Conservation (phyloP, 352 stramenopile species). For the Phytophthora agathidicida region DNA sequence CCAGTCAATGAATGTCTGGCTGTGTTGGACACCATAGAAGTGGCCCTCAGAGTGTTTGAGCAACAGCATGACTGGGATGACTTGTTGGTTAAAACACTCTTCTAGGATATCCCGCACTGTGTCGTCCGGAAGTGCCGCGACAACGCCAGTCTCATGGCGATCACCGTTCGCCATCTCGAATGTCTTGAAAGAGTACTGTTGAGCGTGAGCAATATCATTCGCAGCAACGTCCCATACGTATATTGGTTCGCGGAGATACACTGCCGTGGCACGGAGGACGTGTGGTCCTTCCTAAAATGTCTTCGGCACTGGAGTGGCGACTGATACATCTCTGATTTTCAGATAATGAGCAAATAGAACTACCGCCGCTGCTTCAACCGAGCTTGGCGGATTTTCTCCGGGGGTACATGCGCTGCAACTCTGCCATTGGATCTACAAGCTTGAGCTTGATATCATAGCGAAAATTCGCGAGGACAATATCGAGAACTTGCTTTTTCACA, state of each 20-base stretch:
- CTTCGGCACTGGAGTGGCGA: neutral
- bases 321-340: neutral
- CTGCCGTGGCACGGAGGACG: neutral
- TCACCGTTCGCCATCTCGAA: neutral
- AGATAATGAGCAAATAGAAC: neutral
- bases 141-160: neutral
- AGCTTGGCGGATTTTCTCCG: neutral
- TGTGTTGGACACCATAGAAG: neutral
- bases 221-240: neutral
- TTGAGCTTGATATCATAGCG: neutral
- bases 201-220: neutral
- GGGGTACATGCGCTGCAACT: neutral
- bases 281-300: neutral
- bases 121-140: neutral
- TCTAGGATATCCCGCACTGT: neutral
- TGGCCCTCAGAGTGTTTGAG: neutral
- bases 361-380: neutral
- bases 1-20: neutral
- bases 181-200: neutral
- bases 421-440: neutral
- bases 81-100: neutral
- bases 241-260: neutral
- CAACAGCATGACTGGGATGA: neutral
- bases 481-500: neutral
- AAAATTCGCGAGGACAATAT: neutral